Percentiles rank a stretch among this genome's conserved stretches.
Conservation (phyloP, 108 stramenopile genomes). For the Cylindrotheca fusiformis region DNA sequence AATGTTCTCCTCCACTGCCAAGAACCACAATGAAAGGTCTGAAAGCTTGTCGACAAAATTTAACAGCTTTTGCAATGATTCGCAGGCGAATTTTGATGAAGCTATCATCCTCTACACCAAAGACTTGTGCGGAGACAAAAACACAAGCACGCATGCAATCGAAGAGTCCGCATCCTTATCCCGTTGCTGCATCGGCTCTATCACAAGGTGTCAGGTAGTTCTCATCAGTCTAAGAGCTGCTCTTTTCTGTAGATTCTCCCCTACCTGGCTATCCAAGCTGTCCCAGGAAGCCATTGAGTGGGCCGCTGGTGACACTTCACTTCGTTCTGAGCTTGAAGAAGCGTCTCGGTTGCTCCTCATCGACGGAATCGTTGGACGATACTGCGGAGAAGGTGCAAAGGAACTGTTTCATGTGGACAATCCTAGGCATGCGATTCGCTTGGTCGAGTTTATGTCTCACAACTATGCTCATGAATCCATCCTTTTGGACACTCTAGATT, state of each 20-base stretch:
- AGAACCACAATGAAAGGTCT: constrained; percentile 14
- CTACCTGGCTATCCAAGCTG: constrained; percentile 53
- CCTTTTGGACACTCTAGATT: constrained; percentile 49
- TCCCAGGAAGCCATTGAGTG: constrained; percentile 63
- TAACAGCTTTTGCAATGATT: constrained; percentile 44
- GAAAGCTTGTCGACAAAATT: constrained; percentile 29
- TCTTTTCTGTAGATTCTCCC: constrained; percentile 58
- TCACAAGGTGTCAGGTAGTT: constrained; percentile 60
- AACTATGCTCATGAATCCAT: constrained; percentile 47
- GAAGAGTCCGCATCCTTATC: constrained; percentile 54
- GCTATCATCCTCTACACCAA: constrained; percentile 49
- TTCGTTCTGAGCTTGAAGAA: constrained; percentile 76
- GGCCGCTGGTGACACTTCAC: constrained; percentile 56
- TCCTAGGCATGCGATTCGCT: constrained; percentile 58
- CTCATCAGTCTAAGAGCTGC: constrained; percentile 68
- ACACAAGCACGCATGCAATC: constrained; percentile 29
- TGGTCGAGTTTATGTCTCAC: constrained; percentile 63
- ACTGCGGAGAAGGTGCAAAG: constrained; percentile 77
- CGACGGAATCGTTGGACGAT: constrained; percentile 66
- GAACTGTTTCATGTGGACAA: constrained; percentile 83
- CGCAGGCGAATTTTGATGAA: constrained; percentile 51
- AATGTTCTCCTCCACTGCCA: constrained; percentile 19
- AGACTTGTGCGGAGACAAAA: constrained; percentile 59
- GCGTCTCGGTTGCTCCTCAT: constrained; percentile 68
- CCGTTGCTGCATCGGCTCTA: constrained; percentile 46